Percentiles rank a stretch among this genome's conserved stretches.
Conservation (phyloP, 2,329 filamentous ascomycete genomes). For the Phialophora chinensis region DNA sequence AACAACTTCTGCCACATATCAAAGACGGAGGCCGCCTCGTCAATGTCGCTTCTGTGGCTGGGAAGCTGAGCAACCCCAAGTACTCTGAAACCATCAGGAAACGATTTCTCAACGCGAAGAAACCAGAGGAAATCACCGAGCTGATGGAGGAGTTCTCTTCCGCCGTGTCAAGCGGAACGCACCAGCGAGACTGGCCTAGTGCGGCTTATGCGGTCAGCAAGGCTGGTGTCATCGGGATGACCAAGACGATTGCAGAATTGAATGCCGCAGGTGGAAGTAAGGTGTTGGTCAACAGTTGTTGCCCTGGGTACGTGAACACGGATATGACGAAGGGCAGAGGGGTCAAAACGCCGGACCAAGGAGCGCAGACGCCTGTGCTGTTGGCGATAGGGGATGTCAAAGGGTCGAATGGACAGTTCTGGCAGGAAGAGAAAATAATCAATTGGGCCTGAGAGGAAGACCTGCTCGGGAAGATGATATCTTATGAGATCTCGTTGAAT, state of each 20-base stretch:
- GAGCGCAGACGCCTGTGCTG: conserved; percentile 53
- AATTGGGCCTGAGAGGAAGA: conserved; percentile 24
- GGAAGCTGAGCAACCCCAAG: conserved; percentile 49
- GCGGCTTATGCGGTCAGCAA: conserved; percentile 58
- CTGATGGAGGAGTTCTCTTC: conserved; percentile 58
- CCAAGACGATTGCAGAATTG: conserved; percentile 47
- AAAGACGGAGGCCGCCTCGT: conserved; percentile 54
- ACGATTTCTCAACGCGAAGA: conserved; percentile 51
- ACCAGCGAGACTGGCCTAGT: conserved; percentile 55
- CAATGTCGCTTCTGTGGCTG: conserved; percentile 56
- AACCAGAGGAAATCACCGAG: conserved; percentile 52
- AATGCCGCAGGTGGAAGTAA: conserved; percentile 45
- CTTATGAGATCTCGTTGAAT: neutral
- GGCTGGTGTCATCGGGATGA: conserved; percentile 52
- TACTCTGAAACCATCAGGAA: conserved; percentile 53
- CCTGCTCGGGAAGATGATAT: neutral
- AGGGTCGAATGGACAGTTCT: conserved; percentile 48
- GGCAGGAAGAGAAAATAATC: conserved; percentile 47
- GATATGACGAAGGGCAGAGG: conserved; percentile 54
- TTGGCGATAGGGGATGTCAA: conserved; percentile 51
- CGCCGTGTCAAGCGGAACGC: conserved; percentile 55
- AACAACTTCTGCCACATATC: conserved; percentile 55
- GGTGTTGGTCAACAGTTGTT: conserved; percentile 50
- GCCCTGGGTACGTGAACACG: conserved; percentile 55
- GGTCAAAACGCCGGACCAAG: conserved; percentile 51